Base-by-base conservation (phyloP, 176 grass and related monocot genomes). In the Bromus sterilis region DNA sequence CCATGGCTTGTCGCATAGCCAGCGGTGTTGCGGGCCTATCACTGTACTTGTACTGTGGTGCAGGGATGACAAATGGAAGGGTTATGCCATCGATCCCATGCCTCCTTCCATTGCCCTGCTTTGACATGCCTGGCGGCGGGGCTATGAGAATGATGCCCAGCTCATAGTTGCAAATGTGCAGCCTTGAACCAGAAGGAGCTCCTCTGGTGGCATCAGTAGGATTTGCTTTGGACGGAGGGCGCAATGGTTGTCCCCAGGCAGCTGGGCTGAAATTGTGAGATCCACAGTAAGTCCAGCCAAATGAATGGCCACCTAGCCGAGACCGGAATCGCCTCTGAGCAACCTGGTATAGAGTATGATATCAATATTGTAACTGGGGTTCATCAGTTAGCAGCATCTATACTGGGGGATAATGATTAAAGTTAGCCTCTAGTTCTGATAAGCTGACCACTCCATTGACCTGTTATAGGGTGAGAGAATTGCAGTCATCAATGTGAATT, bases 231-330 rank as follows among this genome's bases (percentile, higher is more conserved):
- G 91, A 65, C 30, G 87, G 84, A 59, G 91, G 80, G 63, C 43
- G 36, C 3, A 97, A 72, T 10, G 28, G 79, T 34, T 81, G 89
- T 57, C 94, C 94, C 91, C 94, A 97, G 42, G 91, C 94, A 67
- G 94, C 91, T 35, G 94, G 91, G 68, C 94, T 97, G 82, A 97
- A 97, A 88, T 97, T 97, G 73, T 97, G 94, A 78, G 94, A 97
- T 30, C 94, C 94, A 30, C 89, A 91, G 21, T 97, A 97, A 79
- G 82, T 90, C 94, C 94, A 97, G 56, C 94, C 94, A 63, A 92
- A 97, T 43, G 89, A 94, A 29, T 56, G 57, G 20, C 66, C 76
- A 33, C 74, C 82, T 76, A 39, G 37, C 51, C 26, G 53, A 81
- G 87, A 92, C 9, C 87, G 32, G 31, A 97, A 97, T 21, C 82